Base-by-base conservation (phyloP, 1,284 basidiomycete species). In the Ceratobasidium sp. region DNA sequence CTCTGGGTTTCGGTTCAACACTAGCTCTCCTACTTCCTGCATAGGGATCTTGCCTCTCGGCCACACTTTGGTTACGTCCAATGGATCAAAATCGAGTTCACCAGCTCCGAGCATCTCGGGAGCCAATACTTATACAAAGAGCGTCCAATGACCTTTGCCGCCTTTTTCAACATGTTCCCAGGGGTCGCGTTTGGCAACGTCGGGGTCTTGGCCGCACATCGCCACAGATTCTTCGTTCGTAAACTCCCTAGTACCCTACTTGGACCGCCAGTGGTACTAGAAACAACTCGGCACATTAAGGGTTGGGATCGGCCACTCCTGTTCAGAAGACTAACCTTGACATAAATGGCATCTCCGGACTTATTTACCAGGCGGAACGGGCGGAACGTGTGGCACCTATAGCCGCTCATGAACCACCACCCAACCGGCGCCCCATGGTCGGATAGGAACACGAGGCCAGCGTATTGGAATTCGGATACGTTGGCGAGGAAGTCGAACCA, bases 391-490 rank as follows among this genome's bases (percentile, higher is more conserved):
- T n/a, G 84, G 94, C 96, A 96, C 60, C 92, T 94, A 88, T 96
- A 98, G 23, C 95, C 96, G 86, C 97, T 93, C 90, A 92, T 89
- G 82, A 92, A 87, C 85, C 94, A 91, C 87, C 88, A 95, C 38
- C 94, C 94, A 81, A 94, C 89, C n/a, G 96, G 96, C 73, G 94
- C 96, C 77, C 96, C 97, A 83, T 96, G 94, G 86, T 98, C 96
- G 30, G 91, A 92, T 88, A 95, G 94, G 78, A 96, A 89, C 81
- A 94, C 94, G 91, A 96, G 90, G 83, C 97, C 83, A 8, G 71
- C 71, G n/a, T 75, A 60, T 55, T 75, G 71, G 10, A 60, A 75
- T 87, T 97, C 96, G 27, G 95, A 94, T 8, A 75, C 71, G 30
- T 75, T 75, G 30, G 71, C 71, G 20, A 75, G 60, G 33, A 75